Percentiles rank a stretch among this genome's conserved stretches.
Conservation (phyloP, 2,329 filamentous ascomycete genomes). For the Neonectria punicea region DNA sequence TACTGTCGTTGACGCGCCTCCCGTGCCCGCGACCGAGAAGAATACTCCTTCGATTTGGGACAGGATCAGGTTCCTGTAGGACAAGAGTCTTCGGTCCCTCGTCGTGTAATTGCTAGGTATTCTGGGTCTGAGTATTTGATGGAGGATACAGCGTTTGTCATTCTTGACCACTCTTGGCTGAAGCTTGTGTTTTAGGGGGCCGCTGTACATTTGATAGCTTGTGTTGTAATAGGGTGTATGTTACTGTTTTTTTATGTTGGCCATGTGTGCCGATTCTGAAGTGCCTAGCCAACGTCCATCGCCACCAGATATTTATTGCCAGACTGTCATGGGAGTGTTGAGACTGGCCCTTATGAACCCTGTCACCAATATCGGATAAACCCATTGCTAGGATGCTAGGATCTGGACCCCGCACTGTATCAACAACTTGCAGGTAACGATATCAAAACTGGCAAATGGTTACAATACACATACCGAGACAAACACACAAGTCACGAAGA, state of each 20-base stretch:
- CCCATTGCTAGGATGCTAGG: too few relatives aligned
- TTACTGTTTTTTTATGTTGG: not conserved
- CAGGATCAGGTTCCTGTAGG: conserved; percentile 46
- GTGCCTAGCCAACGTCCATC: not conserved
- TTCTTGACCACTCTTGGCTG: not conserved
- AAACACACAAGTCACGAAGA: too few relatives aligned
- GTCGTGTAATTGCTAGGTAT: conserved; percentile 13
- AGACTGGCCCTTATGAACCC: not conserved
- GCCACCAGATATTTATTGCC: not conserved
- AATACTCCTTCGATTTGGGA: conserved; percentile 59
- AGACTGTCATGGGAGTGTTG: not conserved
- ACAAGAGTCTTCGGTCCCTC: conserved; percentile 19
- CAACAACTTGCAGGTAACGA: too few relatives aligned
- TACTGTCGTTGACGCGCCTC: conserved; percentile 61
- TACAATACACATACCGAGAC: too few relatives aligned
- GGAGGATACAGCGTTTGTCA: not conserved
- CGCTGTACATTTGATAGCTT: not conserved
- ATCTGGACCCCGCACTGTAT: too few relatives aligned
- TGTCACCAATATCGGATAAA: too few relatives aligned
- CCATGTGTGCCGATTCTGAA: not conserved
- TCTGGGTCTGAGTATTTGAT: not conserved
- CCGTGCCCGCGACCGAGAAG: conserved; percentile 40
- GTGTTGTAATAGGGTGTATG: not conserved
- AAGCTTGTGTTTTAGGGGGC: not conserved
- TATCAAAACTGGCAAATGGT: too few relatives aligned